Conservation (phyloP, 1,139 yeast species). For the Saccharomyces hybrid region DNA sequence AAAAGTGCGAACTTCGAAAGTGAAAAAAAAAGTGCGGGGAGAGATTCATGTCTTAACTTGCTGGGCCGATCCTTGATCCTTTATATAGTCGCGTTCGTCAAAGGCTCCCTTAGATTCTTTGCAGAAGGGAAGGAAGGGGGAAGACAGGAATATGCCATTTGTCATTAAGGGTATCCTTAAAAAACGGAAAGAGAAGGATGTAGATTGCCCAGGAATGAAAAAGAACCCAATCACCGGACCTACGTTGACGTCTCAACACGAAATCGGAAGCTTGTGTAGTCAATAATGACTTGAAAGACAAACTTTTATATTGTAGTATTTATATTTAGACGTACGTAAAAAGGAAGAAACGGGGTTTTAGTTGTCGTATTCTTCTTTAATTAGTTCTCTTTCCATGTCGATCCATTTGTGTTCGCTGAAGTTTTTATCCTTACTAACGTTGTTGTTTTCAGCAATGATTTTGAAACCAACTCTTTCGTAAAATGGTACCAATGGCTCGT, state of each 20-base stretch:
- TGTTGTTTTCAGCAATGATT: conserved; percentile 27
- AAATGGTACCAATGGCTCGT: conserved; percentile 60
- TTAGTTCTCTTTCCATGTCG: conserved; percentile 33
- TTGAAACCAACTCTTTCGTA: conserved; percentile 73
- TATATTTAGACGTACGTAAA: not conserved
- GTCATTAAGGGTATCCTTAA: not conserved
- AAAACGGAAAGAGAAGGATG: not conserved
- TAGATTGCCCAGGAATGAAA: not conserved
- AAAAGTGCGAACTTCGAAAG: not conserved
- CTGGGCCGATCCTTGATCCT: not conserved
- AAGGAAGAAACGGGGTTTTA: conserved; percentile 4
- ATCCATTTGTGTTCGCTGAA: conserved; percentile 30
- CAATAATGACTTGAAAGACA: not conserved
- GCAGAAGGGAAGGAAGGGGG: not conserved
- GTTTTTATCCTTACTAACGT: conserved; percentile 25
- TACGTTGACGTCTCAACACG: not conserved
- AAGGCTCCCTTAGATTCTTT: not conserved
- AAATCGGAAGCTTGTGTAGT: not conserved
- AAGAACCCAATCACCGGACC: not conserved
- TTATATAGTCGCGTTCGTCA: not conserved
- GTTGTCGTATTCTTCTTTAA: conserved; percentile 31
- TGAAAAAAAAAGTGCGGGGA: not conserved
- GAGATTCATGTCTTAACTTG: not conserved
- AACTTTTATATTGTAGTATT: not conserved
- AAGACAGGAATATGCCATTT: not conserved